Evolutionary conservation across 139 green algal genomes (phyloP), one percentile per base, ranked within the genome.

Genomic region (Ostreobium quekettii): DNA sequence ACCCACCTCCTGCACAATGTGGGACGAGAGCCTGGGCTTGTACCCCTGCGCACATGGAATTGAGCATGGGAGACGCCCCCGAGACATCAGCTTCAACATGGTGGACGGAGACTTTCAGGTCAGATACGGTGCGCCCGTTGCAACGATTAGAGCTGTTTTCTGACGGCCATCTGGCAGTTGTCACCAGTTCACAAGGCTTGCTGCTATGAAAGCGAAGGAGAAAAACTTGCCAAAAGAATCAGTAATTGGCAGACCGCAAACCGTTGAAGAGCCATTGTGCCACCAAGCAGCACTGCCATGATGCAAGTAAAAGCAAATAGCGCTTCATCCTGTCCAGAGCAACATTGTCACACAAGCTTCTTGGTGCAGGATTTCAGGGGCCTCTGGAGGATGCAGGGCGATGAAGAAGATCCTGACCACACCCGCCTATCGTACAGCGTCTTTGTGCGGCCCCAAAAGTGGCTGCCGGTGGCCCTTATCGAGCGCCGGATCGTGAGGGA

Each of bases 21-120:
- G 38, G 4, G 19, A 65, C 46, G 56, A 69, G 31, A 30, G 19
- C 29, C 47, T 71, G 60, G 48, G 49, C 53, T 56, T 38, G 37
- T 31, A n/a, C 8, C 53, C 61, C 61, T 68, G 61, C 32, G 5
- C 7, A 7, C 4, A 31, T 68, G 24, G n/a, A n/a, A n/a, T n/a
- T n/a, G n/a, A n/a, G n/a, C 6, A 32, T 32, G 36, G 8, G 7
- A n/a, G 37, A 1, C 36, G n/a, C 6, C 15, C 62, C 5, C 67
- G 60, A 1, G 89, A 95, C 66, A 92, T 95, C 58, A 76, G 66
- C 26, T 95, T 95, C 53, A 56, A 68, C 32, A 57, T 86, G 36
- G 39, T 90, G 4, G 80, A 93, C 32, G 89, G 89, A 0, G 89
- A 95, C 59, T 95, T 95, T 68, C 63, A 89, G 82, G 81, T 89